Evolutionary conservation across 345 rosid genomes (phyloP).

Genomic region (Reutealis trisperma): DNA sequence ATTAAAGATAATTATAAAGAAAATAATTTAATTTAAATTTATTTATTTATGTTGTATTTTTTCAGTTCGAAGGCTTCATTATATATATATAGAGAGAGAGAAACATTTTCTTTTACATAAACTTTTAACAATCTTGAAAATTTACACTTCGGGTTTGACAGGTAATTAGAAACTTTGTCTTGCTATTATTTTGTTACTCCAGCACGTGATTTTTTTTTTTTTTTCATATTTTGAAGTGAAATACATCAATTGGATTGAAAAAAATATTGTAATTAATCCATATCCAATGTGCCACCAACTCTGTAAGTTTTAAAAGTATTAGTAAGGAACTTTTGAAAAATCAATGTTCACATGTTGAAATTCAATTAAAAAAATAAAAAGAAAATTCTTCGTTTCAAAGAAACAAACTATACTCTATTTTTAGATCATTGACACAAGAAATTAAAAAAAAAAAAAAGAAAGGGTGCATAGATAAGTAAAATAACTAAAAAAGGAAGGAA

Average conservation of each 20-base stretch:
- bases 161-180: not conserved
- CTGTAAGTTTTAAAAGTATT: not conserved
- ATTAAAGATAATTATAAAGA: too few relatives aligned
- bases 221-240: not conserved
- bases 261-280: not conserved
- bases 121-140: not conserved
- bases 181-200: not conserved
- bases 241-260: not conserved
- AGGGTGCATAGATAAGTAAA: too few relatives aligned
- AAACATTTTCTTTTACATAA: not conserved
- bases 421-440: too few relatives aligned
- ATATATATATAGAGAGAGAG: too few relatives aligned
- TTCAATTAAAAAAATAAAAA: not conserved
- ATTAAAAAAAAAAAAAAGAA: not conserved
- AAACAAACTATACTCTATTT: not conserved
- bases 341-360: slow-evolving; percentile 15
- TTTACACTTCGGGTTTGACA: slow-evolving; percentile 7
- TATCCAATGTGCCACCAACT: slow-evolving; percentile 1
- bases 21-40: too few relatives aligned
- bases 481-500: too few relatives aligned
- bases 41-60: too few relatives aligned
- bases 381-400: not conserved
- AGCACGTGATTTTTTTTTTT: not conserved
- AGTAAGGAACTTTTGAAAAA: slow-evolving; percentile 3
- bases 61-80: too few relatives aligned